These are phyloP conservation scores for Phytophthora pluvialis DNA, from an alignment of 352 stramenopile species.

Conservation along the genomic window DNA sequence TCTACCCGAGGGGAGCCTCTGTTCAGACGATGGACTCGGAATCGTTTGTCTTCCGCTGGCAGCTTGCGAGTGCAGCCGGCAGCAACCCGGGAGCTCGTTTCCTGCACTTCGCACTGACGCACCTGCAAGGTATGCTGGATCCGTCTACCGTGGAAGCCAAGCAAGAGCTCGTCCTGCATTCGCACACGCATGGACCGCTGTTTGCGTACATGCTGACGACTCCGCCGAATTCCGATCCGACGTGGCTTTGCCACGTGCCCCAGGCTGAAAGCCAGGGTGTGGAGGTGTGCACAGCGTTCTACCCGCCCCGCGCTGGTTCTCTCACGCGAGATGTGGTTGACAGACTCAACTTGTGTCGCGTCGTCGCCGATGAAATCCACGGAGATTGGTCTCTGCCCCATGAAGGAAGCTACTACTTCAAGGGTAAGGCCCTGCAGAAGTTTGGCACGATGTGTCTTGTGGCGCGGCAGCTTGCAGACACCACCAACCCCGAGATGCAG, in stretches of 20 bases:
- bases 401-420: slow-evolving; percentile 88
- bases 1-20: slow-evolving; percentile 44
- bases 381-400: slow-evolving; percentile 67
- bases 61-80: slow-evolving; percentile 36
- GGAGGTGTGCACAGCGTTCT: slow-evolving; percentile 56
- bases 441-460: slow-evolving; percentile 83
- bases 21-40: slow-evolving; percentile 38
- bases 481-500: slow-evolving; percentile 57
- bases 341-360: slow-evolving; percentile 41
- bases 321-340: slow-evolving; percentile 46
- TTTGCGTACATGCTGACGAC: slow-evolving; percentile 53
- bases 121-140: slow-evolving; percentile 67
- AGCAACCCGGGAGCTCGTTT: slow-evolving; percentile 42
- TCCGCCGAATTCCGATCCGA: slow-evolving; percentile 16
- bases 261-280: slow-evolving; percentile 46
- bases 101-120: slow-evolving; percentile 74
- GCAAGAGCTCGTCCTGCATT: slow-evolving; percentile 64
- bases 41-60: slow-evolving; percentile 72
- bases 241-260: slow-evolving; percentile 63
- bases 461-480: slow-evolving; percentile 60
- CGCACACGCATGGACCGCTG: slow-evolving; percentile 77
- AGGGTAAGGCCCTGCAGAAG: slow-evolving; percentile 81
- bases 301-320: slow-evolving; percentile 41
- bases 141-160: slow-evolving; percentile 42
- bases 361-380: slow-evolving; percentile 71